Base-by-base conservation (phyloP, 148 eudicot genomes). In the Heliamphora exappendiculata region DNA sequence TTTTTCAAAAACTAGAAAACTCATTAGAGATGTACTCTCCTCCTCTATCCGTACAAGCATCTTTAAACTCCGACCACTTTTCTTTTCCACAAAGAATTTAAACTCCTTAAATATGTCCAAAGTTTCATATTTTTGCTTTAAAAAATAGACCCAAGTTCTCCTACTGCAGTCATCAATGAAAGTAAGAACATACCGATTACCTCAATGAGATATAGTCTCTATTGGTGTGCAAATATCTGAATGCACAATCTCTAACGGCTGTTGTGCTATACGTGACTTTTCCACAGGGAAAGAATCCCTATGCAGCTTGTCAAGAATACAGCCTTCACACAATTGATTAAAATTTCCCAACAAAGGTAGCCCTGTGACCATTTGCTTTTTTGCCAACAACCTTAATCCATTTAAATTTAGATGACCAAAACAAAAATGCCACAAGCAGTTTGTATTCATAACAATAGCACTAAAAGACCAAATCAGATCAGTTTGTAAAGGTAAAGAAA, bases 401-500 rank as follows among this genome's bases (percentile, higher is more conserved):
- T 57, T 57, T 17, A 57, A 57, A 57, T 57, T 57, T 20, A 60
- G 36, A 60, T 60, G 66, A n/a, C n/a, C n/a, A n/a, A n/a, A n/a
- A n/a, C n/a, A n/a, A n/a, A n/a, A n/a, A n/a, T n/a, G n/a, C n/a
- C 66, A 28, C 14, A 60, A 29, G 36, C 66, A 60, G 36, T 60
- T 29, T 26, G 36, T 60, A 26, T 60, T 36, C 36, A 26, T 60
- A 29, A 60, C 66, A 26, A 60, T 60, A 26, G 62, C 62, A 57
- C 62, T 57, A 20, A 57, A 57, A 22, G 62, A 20, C 36, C 66
- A 60, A 13, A 50, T 50, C 54, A 50, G 5, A 20, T 60, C 66
- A 60, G 36, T 60, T 60, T 60, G 66, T 60, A 60, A 13, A 60
- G 66, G 16, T 11, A 60, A 60, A 60, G 66, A 36, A 60, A 60